Base-by-base conservation (phyloP, 176 grass and related monocot genomes). In the Poa annua region DNA sequence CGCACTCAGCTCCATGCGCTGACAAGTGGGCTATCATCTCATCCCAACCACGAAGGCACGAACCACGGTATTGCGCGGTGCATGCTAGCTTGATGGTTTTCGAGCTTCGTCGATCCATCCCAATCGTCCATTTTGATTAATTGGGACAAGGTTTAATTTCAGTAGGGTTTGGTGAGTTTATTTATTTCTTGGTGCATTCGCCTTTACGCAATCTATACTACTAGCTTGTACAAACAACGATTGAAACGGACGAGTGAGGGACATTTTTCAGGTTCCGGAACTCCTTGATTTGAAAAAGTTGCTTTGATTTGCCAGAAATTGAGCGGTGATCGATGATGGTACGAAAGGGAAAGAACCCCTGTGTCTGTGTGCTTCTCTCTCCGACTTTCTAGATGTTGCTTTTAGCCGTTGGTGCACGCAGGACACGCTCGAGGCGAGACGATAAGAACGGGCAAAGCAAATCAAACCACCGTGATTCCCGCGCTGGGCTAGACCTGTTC, bases 341-440 rank as follows among this genome's bases (percentile, higher is more conserved):
- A 68, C 32, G 29, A 60, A 39, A 65, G 42, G 19, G 8, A 13
- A 22, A 3, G 20, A 21, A 61, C 9, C 3, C 39, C 39, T 3
- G 38, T 20, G 26, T 42, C 14, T 29, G 42, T 74, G 45, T 8
- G 19, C 26, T 26, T 17, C 24, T 3, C 39, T 41, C 39, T 39
- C 35, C 5, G 36, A 38, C 39, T 41, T 41, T 73, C 2, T 4
- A 25, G 41, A 38, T 17, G 32, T 66, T 21, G 42, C 32, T 80
- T 66, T 80, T 24, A 66, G 44, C 77, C 61, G 78, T 80, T 67
- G 62, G 78, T 51, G 61, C 59, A 48, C 76, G 42, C 16, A 47
- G 21, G 35, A 60, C 36, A 42, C 21, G 38, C 21, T 61, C 12
- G 63, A 63, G 60, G 56, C 16, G 39, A 33, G 50, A 66, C 66